A percentile compares a stretch with the other conserved stretches of the same genome.
These are phyloP conservation scores for Botrytis paeoniae DNA, from an alignment of 2,329 filamentous ascomycete genomes.

Conservation along the genomic window DNA sequence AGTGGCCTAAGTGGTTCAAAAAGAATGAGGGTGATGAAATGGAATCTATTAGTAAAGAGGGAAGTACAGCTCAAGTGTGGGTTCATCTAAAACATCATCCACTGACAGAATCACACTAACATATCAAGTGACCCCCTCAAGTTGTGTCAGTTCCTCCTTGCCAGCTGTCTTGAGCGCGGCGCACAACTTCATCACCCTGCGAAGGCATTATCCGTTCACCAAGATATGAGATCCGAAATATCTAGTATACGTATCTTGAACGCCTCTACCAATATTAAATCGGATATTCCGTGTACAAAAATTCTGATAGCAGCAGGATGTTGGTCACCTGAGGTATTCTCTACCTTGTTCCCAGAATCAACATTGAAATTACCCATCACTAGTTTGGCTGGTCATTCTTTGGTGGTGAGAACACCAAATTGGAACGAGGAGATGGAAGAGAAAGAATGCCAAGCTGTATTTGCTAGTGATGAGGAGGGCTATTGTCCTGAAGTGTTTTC, in stretches of 20 bases:
- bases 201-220: constrained; percentile 50
- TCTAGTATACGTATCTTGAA: constrained; percentile 51
- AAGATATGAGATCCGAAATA: constrained; percentile 50
- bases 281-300: constrained; percentile 58
- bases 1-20: constrained; percentile 57
- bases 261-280: constrained; percentile 44
- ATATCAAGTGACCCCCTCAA: constrained; percentile 58
- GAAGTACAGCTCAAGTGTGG: constrained; percentile 63
- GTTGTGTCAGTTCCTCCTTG: constrained; percentile 64
- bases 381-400: constrained; percentile 67
- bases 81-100: constrained; percentile 32
- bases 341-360: constrained; percentile 59
- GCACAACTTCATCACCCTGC: constrained; percentile 66
- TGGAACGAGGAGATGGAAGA: constrained; percentile 45
- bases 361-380: constrained; percentile 53
- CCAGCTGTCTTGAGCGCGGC: constrained; percentile 54
- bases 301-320: constrained; percentile 67
- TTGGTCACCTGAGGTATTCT: constrained; percentile 68
- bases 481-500: constrained; percentile 73
- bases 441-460: constrained; percentile 64
- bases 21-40: constrained; percentile 52
- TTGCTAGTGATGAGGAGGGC: constrained; percentile 46
- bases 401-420: constrained; percentile 61
- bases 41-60: constrained; percentile 59
- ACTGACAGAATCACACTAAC: neutral